Conservation (phyloP, 2,329 filamentous ascomycete genomes). For the Nothophaeocryptopus gaeumannii region DNA sequence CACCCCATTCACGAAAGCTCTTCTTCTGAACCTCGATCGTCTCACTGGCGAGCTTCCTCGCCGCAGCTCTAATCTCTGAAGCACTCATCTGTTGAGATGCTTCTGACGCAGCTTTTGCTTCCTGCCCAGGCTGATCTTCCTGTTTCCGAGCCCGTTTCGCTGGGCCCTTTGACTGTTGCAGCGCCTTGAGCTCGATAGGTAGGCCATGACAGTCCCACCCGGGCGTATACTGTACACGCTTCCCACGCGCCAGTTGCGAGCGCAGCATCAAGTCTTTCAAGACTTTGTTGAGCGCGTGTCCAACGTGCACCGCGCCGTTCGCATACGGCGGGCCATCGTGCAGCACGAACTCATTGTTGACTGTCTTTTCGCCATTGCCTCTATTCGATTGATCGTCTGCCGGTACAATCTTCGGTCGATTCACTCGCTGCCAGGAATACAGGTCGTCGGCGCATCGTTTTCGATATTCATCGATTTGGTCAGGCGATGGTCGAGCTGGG, state of each 20-base stretch:
- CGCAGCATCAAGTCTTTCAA: constrained; percentile 91
- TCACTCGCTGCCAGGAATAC: constrained; percentile 76
- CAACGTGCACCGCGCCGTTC: constrained; percentile 86
- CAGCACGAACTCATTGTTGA: constrained; percentile 67
- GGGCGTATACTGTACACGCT: constrained; percentile 75
- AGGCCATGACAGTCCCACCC: constrained; percentile 98
- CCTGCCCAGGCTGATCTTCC: constrained; percentile 26
- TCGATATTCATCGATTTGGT: constrained; percentile 58
- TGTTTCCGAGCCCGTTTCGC: constrained; percentile 31
- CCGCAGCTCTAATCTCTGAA: constrained; percentile 61
- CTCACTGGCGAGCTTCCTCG: constrained; percentile 62
- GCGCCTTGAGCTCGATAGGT: constrained; percentile 93
- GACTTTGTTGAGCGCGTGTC: constrained; percentile 95
- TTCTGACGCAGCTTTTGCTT: constrained; percentile 35
- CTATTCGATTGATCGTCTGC: constrained; percentile 29
- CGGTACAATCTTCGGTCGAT: constrained; percentile 27
- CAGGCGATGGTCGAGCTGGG: constrained; percentile 43
- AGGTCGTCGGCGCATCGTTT: constrained; percentile 79
- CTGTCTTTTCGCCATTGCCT: constrained; percentile 25
- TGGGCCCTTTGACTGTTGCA: constrained; percentile 54
- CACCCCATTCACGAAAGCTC: constrained; percentile 68
- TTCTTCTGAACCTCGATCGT: constrained; percentile 72
- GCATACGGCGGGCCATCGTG: constrained; percentile 98
- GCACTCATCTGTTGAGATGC: constrained; percentile 36
- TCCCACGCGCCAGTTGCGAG: constrained; percentile 74